Evolutionary conservation across 352 stramenopile species (phyloP).

Genomic region (Phytophthora sansomeana): DNA sequence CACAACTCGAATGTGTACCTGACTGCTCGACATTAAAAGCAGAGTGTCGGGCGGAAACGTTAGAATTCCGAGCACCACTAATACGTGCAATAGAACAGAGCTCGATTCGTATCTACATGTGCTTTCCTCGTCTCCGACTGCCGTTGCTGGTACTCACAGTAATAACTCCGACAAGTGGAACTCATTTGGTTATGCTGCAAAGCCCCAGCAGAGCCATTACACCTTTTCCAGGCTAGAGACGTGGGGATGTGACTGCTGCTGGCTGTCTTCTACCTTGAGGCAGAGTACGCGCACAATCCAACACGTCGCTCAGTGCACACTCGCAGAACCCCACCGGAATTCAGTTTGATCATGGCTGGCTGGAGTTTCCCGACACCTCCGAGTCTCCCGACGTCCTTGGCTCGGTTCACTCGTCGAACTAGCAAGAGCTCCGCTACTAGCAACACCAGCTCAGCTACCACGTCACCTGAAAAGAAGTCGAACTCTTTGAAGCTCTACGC

Average conservation of each 20-base stretch:
- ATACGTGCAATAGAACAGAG: conserved; percentile 40
- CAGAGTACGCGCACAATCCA: conserved; percentile 31
- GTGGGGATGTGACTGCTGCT: conserved; percentile 8
- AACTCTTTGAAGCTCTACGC: conserved; percentile 49
- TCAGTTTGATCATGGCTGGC: conserved; percentile 27
- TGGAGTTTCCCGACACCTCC: conserved; percentile 35
- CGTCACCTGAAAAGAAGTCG: conserved; percentile 31
- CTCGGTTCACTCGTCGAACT: conserved; percentile 31
- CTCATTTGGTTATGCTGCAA: conserved; percentile 1
- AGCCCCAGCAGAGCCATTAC: conserved; percentile 14
- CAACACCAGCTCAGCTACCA: conserved; percentile 17
- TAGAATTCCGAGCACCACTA: no score
- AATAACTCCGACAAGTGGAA: neutral
- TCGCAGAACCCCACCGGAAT: conserved; percentile 14
- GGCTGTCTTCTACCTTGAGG: conserved; percentile 27
- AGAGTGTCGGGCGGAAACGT: no score
- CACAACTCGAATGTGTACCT: no score
- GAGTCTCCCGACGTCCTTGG: conserved; percentile 28
- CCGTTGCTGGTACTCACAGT: no score
- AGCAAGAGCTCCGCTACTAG: conserved; percentile 27
- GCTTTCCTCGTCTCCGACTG: conserved; percentile 20
- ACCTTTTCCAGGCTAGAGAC: conserved; percentile 17
- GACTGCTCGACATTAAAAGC: no score
- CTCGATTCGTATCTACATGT: conserved; percentile 21
- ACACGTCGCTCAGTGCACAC: conserved; percentile 12